phyloP scores from a whole-genome alignment of 192 early-diverging fungal species.

The Backusella macrospora region DNA sequence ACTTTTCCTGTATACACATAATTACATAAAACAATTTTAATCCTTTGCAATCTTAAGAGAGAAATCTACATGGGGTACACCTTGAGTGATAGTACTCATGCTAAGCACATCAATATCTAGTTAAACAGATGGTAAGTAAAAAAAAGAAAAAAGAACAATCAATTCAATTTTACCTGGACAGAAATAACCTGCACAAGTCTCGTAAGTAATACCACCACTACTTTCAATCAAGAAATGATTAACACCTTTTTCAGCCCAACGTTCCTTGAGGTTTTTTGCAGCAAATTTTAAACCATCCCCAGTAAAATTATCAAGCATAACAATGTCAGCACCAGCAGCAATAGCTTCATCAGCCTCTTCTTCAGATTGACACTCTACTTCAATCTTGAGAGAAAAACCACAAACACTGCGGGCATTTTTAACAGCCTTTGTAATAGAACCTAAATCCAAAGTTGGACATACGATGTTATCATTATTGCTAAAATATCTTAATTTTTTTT shows the following conservation, averaged over 20 bases:
- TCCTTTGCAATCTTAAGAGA: constrained; percentile 82
- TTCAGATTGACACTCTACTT: constrained; percentile 94
- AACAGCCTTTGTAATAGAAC: constrained; percentile 93
- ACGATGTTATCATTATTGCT: background rate
- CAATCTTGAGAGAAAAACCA: constrained; percentile 94
- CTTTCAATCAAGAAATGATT: constrained; percentile 85
- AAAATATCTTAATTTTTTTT: background rate
- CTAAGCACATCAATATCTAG: constrained; percentile 78
- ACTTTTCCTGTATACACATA: background rate
- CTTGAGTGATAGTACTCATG: constrained; percentile 91
- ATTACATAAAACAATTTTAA: background rate
- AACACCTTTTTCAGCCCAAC: constrained; percentile 63
- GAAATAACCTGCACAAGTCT: constrained; percentile 82
- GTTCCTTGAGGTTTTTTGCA: constrained; percentile 75
- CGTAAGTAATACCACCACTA: constrained; percentile 93
- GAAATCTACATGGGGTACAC: constrained; percentile 96
- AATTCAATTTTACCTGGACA: constrained; percentile 58
- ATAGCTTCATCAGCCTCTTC: constrained; percentile 96
- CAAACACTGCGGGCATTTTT: constrained; percentile 75
- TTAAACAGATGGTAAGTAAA: background rate
- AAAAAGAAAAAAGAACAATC: background rate
- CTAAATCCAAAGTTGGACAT: constrained; percentile 31
- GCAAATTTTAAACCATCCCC: constrained; percentile 66
- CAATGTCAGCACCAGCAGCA: constrained; percentile 92
- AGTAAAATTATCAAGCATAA: constrained; percentile 97